Percentiles rank a stretch among this genome's conserved stretches.
Conservation (phyloP, 495 filamentous ascomycete species). For the Penicillium ucsense region DNA sequence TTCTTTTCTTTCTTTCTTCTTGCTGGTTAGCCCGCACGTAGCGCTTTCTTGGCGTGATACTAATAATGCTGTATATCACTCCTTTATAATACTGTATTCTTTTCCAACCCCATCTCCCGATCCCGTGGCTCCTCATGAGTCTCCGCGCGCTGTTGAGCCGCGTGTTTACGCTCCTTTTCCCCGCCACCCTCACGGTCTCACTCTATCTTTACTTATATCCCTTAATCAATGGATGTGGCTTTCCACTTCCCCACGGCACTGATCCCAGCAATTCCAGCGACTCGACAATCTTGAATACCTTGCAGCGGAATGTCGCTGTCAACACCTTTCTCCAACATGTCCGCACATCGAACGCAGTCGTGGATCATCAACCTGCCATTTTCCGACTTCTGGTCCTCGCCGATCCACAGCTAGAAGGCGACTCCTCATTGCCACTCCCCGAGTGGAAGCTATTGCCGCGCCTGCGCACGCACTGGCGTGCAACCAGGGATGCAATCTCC, state of each 20-base stretch:
- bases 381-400: conserved; percentile 86
- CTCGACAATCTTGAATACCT: conserved; percentile 3
- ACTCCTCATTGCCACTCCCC: conserved; percentile 63
- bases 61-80: conserved; percentile 16
- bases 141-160: conserved; percentile 50
- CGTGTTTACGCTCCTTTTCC: conserved; percentile 54
- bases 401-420: conserved; percentile 93
- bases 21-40: background rate
- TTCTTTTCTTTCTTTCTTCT: background rate
- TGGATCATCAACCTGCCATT: conserved; percentile 35
- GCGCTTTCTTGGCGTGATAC: background rate
- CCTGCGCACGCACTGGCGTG: conserved; percentile 40
- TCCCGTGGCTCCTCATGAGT: conserved; percentile 30
- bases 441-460: conserved; percentile 53
- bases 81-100: conserved; percentile 4
- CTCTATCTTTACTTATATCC: conserved; percentile 86
- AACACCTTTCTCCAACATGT: conserved; percentile 43
- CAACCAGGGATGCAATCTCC: conserved; percentile 15
- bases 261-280: background rate
- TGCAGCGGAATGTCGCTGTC: conserved; percentile 25
- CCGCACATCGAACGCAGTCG: conserved; percentile 9
- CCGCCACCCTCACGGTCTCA: conserved; percentile 58
- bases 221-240: conserved; percentile 68
- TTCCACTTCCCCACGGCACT: conserved; percentile 47
- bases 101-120: conserved; percentile 2